Percentiles rank a stretch among this genome's conserved stretches.
These are phyloP conservation scores for Vigna nakashimae DNA, from an alignment of 306 rosid species.

Conservation along the genomic window DNA sequence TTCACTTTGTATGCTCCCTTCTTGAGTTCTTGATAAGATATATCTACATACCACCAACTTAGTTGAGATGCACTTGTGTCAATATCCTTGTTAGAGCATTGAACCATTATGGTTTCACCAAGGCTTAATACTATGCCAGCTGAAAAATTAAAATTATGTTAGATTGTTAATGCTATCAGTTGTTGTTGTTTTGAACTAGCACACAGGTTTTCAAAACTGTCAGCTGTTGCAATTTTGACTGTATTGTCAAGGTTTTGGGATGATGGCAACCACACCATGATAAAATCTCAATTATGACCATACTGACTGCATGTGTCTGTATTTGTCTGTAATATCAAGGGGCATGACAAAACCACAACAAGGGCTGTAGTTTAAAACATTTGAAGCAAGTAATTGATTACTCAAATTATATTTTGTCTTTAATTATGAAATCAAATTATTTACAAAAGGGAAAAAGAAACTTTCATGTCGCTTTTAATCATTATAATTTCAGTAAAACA, in stretches of 20 bases:
- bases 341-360: not conserved
- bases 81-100: slow-evolving; percentile 57
- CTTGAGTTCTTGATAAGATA: slow-evolving; percentile 71
- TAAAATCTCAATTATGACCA: not conserved
- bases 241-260: not conserved
- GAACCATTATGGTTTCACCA: slow-evolving; percentile 56
- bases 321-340: not conserved
- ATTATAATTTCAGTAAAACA: too few relatives aligned
- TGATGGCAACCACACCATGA: not conserved
- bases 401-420: slow-evolving; percentile 8
- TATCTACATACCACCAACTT: slow-evolving; percentile 61
- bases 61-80: slow-evolving; percentile 67
- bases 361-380: not conserved
- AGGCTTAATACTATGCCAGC: slow-evolving; percentile 43
- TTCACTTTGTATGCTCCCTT: slow-evolving; percentile 67
- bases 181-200: slow-evolving; percentile 21
- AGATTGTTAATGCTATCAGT: not conserved
- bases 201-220: not conserved
- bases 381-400: not conserved
- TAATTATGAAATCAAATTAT: not conserved
- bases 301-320: not conserved
- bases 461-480: too few relatives aligned
- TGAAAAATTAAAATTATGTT: slow-evolving; percentile 36
- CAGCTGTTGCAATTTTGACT: not conserved
- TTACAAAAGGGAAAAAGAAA: too few relatives aligned